Evolutionary conservation across 83 land plant genomes (phyloP).

Genomic region (Diphasiastrum complanatum): DNA sequence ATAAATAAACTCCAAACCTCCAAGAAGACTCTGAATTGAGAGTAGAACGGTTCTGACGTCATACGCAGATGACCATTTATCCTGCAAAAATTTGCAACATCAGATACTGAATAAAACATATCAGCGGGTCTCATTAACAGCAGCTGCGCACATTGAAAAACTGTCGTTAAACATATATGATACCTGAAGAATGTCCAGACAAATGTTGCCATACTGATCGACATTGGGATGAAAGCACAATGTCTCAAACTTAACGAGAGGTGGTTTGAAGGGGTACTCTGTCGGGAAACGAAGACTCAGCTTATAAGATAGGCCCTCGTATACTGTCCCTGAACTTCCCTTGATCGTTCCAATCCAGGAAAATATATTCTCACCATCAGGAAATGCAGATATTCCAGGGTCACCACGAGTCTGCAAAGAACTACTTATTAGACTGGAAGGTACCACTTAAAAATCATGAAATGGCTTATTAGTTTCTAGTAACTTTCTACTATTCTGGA

Average conservation of each 20-base stretch:
- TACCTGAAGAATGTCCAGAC: slow-evolving; percentile 97
- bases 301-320: slow-evolving; percentile 78
- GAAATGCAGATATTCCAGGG: slow-evolving; percentile 90
- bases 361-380: slow-evolving; percentile 92
- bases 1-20: slow-evolving; percentile 55
- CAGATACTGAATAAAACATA: neutral
- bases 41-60: slow-evolving; percentile 84
- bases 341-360: slow-evolving; percentile 88
- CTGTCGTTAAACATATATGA: neutral
- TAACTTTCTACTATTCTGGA: neutral
- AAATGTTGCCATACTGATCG: slow-evolving; percentile 80
- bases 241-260: slow-evolving; percentile 85
- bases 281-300: slow-evolving; percentile 60
- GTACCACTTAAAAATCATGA: neutral
- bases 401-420: slow-evolving; percentile 75
- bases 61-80: slow-evolving; percentile 99
- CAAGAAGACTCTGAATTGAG: slow-evolving; percentile 85
- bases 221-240: slow-evolving; percentile 95
- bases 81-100: slow-evolving; percentile 36
- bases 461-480: neutral
- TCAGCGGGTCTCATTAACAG: neutral
- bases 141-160: neutral
- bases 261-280: slow-evolving; percentile 96
- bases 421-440: neutral
- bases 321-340: slow-evolving; percentile 79